Conservation (phyloP, 352 stramenopile species). For the Globisporangium megalacanthum region DNA sequence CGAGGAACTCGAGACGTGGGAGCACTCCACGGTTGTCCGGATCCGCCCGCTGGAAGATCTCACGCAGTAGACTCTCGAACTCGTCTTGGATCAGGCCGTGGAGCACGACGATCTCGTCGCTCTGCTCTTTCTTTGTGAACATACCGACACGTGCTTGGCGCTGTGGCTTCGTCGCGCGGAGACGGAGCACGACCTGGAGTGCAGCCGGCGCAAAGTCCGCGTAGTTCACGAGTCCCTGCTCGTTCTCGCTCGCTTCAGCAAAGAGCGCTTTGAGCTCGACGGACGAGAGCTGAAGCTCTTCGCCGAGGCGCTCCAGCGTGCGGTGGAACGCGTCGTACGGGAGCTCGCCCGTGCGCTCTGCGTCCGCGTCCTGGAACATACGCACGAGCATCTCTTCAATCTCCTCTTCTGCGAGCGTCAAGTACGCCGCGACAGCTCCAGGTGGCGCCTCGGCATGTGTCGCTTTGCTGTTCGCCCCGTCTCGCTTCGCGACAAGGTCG, state of each 20-base stretch:
- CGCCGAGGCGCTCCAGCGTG: constrained; percentile 34
- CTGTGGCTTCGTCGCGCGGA: constrained; percentile 39
- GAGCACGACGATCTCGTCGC: constrained; percentile 43
- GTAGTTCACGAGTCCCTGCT: constrained; percentile 42
- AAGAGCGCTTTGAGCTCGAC: constrained; percentile 51
- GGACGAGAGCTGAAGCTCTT: constrained; percentile 52
- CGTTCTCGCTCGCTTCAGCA: constrained; percentile 61
- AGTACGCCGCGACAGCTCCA: constrained; percentile 26
- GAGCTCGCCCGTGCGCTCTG: constrained; percentile 33
- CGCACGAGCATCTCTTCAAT: constrained; percentile 38
- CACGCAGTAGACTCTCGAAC: constrained; percentile 67
- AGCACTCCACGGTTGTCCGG: constrained; percentile 44
- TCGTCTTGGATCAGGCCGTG: constrained; percentile 82
- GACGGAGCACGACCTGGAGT: constrained; percentile 36
- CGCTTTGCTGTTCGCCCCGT: constrained; percentile 17
- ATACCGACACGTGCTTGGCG: constrained; percentile 35
- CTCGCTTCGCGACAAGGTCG: constrained; percentile 41
- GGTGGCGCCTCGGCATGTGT: neutral
- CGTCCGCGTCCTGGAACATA: constrained; percentile 41
- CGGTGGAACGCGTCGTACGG: constrained; percentile 38
- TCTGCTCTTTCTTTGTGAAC: constrained; percentile 31
- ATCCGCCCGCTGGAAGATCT: constrained; percentile 71
- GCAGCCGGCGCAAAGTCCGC: constrained; percentile 49
- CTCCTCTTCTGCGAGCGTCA: constrained; percentile 56
- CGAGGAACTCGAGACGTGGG: constrained; percentile 51